Percentiles rank a stretch among this genome's conserved stretches.
These are phyloP conservation scores for Saccharomycopsis selenospora DNA, from an alignment of 805 yeast genomes.

Conservation along the genomic window DNA sequence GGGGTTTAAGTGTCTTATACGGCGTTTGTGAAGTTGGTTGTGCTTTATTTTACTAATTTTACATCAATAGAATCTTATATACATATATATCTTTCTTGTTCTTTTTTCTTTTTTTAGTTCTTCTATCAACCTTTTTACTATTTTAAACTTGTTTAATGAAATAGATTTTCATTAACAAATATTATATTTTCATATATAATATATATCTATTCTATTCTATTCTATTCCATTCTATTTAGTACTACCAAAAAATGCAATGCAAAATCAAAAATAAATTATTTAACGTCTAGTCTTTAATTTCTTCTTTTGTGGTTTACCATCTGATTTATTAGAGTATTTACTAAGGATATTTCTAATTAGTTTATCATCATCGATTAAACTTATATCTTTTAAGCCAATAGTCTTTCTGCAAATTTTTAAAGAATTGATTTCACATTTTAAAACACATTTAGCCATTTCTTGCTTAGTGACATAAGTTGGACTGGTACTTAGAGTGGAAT, in stretches of 20 bases:
- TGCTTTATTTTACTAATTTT: slow-evolving; percentile 3
- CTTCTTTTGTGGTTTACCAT: background rate
- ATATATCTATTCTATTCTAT: no score
- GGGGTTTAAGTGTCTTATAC: slow-evolving; percentile 14
- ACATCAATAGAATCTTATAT: no score
- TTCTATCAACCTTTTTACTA: no score
- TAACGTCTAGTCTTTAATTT: background rate
- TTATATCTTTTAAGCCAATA: slow-evolving; percentile 27
- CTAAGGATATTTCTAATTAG: slow-evolving; percentile 52
- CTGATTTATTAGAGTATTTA: slow-evolving; percentile 7
- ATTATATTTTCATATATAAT: no score
- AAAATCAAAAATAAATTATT: no score
- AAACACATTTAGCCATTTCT: slow-evolving; percentile 47
- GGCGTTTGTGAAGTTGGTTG: slow-evolving; percentile 20
- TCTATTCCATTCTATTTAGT: no score
- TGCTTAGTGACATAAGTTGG: slow-evolving; percentile 26
- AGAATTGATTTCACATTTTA: slow-evolving; percentile 49
- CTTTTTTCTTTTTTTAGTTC: no score
- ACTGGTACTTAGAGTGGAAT: background rate
- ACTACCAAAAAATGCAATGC: no score
- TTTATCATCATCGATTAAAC: slow-evolving; percentile 51
- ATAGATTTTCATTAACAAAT: no score
- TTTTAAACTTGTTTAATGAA: no score
- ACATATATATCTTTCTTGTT: no score
- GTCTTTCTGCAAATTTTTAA: slow-evolving; percentile 33